Base-by-base conservation (phyloP, 2,329 filamentous ascomycete species). In the Alternaria metachromatica region DNA sequence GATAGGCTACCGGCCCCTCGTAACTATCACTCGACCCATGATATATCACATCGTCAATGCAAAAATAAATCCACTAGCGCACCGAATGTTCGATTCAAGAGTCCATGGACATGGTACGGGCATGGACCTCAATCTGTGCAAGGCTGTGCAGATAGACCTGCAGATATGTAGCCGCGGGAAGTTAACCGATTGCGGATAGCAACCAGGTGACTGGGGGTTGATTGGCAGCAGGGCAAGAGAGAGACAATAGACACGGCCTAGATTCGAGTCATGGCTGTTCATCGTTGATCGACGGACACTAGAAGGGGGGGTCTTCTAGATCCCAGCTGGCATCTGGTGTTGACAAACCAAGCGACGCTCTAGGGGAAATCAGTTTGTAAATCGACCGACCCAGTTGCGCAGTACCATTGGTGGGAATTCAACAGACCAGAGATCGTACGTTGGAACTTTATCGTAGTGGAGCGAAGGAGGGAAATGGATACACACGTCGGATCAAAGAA, bases 81-180 rank as follows among this genome's bases (percentile, higher is more conserved):
- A 63, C 48, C 56, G 63, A 66, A 64, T 50, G 26, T 64, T 61
- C 61, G 58, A 58, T 61, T 45, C 62, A 55, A 57, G 45, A 59
- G 56, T 56, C 46, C 55, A 62, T 46, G 43, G 48, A 55, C 64
- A 62, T 66, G 60, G 60, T 15, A 53, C 55, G 62, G 64, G 33
- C 48, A 50, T 60, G 20, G 41, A 57, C 37, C 64, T 59, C 51
- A 44, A 56, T 64, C 12, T 48, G 64, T 55, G 48, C 58, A 67
- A 62, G 62, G 62, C 60, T 59, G 48, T 62, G 60, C 60, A 58
- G 59, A 41, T 41, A 58, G 30, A 58, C 33, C 25, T 57, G 64
- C 64, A 67, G 64, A 66, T 57, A 66, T 66, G 64, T 64, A 64
- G 53, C 58, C 62, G 64, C 64, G 64, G 64, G 62, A 67, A 62